Conservation (phyloP, 2,329 filamentous ascomycete genomes). For the Aspergillus udagawae region DNA sequence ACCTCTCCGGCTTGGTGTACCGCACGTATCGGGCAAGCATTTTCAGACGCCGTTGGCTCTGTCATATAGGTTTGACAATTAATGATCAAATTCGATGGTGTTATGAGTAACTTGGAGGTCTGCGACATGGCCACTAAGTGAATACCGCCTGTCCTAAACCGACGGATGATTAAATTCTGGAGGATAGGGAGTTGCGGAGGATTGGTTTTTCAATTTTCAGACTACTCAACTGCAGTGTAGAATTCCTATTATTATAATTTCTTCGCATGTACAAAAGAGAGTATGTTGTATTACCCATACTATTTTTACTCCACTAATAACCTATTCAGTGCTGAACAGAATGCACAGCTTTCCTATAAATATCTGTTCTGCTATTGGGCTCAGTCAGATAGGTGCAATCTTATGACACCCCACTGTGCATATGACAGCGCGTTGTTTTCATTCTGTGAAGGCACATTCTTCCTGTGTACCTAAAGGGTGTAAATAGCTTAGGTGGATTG, state of each 20-base stretch:
- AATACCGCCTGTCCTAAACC: conserved; percentile 68
- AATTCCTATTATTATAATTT: not conserved
- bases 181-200: conserved; percentile 60
- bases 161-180: conserved; percentile 77
- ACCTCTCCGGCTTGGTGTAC: conserved; percentile 55
- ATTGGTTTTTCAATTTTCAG: conserved; percentile 61
- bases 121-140: conserved; percentile 61
- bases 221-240: conserved; percentile 49
- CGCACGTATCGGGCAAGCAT: conserved; percentile 61
- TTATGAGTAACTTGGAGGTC: conserved; percentile 15
- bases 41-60: conserved; percentile 69
- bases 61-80: conserved; percentile 62
- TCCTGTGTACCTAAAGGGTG: no score
- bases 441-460: no score
- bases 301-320: no score
- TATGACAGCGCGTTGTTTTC: no score
- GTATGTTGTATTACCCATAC: no score
- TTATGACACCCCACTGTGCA: no score
- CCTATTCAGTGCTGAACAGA: no score
- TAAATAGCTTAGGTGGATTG: no score
- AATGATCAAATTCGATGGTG: conserved; percentile 77
- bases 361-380: no score
- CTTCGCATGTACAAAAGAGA: no score
- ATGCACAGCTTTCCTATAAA: no score
- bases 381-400: no score